Evolutionary conservation across 768 basidiomycete species (phyloP).

Genomic region (Mycena vitilis): DNA sequence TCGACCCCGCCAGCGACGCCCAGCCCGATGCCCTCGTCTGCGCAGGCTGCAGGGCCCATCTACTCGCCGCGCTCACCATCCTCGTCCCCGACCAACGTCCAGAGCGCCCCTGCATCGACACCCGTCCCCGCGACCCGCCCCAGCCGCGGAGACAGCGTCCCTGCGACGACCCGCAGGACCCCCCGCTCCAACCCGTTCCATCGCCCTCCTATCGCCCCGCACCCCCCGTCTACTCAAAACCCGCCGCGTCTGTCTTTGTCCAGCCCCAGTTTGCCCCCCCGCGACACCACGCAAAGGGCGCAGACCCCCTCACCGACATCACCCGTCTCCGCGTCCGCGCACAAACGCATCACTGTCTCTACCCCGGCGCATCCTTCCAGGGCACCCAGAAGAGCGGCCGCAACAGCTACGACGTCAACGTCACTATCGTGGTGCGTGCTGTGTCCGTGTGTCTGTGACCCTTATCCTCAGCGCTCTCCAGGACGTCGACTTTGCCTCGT

Average conservation of each 20-base stretch:
- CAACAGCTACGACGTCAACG: conserved; percentile 94
- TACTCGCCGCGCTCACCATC: conserved; percentile 42
- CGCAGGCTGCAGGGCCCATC: conserved; percentile 57
- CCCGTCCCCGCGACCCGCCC: conserved; percentile 7
- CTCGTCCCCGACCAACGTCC: conserved; percentile 25
- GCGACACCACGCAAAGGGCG: conserved; percentile 40
- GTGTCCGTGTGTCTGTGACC: conserved; percentile 21
- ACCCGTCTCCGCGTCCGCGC: conserved; percentile 81
- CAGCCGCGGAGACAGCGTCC: conserved; percentile 10
- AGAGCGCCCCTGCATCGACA: conserved; percentile 21
- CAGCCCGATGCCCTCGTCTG: conserved; percentile 57
- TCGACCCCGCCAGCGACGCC: conserved; percentile 47
- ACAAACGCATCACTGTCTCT: conserved; percentile 80
- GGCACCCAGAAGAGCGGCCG: conserved; percentile 96
- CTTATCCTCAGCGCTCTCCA: conserved; percentile 44
- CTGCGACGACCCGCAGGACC: conserved; percentile 2
- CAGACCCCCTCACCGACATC: conserved; percentile 75
- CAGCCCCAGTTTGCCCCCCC: conserved; percentile 36
- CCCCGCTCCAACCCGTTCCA: conserved; percentile 5
- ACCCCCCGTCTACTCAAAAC: conserved; percentile 20
- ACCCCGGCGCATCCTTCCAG: conserved; percentile 89
- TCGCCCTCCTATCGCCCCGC: conserved; percentile 34
- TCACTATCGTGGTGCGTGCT: conserved; percentile 86
- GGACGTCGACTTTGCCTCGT: conserved; percentile 91
- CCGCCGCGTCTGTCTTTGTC: conserved; percentile 30